Base-by-base conservation (phyloP, 78 protist genomes). In the Cavenderia fasciculata region DNA sequence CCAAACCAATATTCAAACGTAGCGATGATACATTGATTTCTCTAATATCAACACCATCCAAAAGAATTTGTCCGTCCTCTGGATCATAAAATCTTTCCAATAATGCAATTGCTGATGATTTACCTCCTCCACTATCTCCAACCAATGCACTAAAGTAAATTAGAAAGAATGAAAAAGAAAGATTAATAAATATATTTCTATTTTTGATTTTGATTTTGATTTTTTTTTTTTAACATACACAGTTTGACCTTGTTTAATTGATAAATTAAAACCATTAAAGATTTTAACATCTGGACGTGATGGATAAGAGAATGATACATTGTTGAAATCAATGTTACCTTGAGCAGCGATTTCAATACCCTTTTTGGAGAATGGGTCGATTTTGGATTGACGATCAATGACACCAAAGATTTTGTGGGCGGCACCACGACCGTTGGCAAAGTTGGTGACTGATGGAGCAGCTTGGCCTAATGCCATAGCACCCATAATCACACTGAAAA, bases 121-220 rank as follows among this genome's bases (percentile, higher is more conserved):
- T 96, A 59, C 98, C 98, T 31, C 95, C 59, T 59, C 98, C 98
- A 31, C 85, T 44, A 27, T 72, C 66, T 71, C 98, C 98, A 43
- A 95, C 96, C 34, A 96, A 90, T 10, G 97, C 98, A 68, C n/a
- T n/a, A n/a, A n/a, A n/a, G n/a, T n/a, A n/a, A n/a, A n/a, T n/a
- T n/a, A n/a, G n/a, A n/a, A n/a, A n/a, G n/a, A n/a, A n/a, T n/a
- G n/a, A n/a, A n/a, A n/a, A n/a, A n/a, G n/a, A n/a, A n/a, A n/a
- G n/a, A n/a, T n/a, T n/a, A n/a, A n/a, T n/a, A n/a, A n/a, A n/a
- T n/a, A n/a, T n/a, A n/a, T n/a, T n/a, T n/a, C n/a, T n/a, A n/a
- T n/a, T n/a, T n/a, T n/a, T n/a, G n/a, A n/a, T n/a, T n/a, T n/a
- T n/a, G n/a, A n/a, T n/a, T n/a, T n/a, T n/a, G n/a, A n/a, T n/a